A percentile compares a stretch with the other conserved stretches of the same genome.
phyloP scores from a whole-genome alignment of 768 basidiomycete species.

The Boletus patriciae region DNA sequence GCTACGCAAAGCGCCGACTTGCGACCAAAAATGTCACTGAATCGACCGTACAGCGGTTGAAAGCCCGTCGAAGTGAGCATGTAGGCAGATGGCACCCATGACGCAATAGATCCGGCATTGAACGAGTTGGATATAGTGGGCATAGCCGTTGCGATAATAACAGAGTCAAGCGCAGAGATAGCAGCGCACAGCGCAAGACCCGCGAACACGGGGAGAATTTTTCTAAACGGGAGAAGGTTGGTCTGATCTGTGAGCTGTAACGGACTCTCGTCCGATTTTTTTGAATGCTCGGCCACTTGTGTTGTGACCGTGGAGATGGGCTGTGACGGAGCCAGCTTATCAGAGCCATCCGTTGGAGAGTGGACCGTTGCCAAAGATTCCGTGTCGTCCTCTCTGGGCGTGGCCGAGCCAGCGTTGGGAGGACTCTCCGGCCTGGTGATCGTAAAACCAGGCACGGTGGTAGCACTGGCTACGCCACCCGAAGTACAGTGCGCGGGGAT shows the following conservation, averaged over 20 bases:
- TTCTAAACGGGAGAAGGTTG: constrained; percentile 65
- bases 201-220: constrained; percentile 60
- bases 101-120: constrained; percentile 44
- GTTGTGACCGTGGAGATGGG: constrained; percentile 6
- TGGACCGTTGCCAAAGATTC: background rate
- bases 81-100: constrained; percentile 75
- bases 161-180: constrained; percentile 65
- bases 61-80: constrained; percentile 53
- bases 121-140: constrained; percentile 68
- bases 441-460: background rate
- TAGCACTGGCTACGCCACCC: background rate
- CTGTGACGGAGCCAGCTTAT: constrained; percentile 1
- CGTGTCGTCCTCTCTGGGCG: background rate
- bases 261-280: background rate
- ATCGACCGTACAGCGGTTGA: constrained; percentile 54
- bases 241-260: constrained; percentile 66
- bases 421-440: background rate
- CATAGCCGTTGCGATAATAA: constrained; percentile 73
- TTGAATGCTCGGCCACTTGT: background rate
- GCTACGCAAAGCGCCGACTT: constrained; percentile 58
- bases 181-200: constrained; percentile 62
- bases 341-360: constrained; percentile 1
- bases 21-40: constrained; percentile 67
- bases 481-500: background rate
- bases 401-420: background rate